phyloP scores from a whole-genome alignment of 139 green algal genomes.

The Micromonas pusilla region DNA sequence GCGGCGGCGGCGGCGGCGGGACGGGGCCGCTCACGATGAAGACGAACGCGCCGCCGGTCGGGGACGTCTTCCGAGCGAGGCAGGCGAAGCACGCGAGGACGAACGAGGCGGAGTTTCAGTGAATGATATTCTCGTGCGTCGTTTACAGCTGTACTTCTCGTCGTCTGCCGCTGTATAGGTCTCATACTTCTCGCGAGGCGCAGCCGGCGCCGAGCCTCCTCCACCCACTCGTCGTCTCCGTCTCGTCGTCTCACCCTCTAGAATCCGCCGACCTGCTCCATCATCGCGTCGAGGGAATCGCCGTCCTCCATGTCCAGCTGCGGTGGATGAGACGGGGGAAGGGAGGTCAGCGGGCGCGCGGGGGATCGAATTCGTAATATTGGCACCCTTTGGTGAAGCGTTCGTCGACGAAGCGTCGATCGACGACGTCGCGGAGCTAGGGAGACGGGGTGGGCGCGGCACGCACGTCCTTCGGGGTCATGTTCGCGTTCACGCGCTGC shows the following conservation, averaged over 20 bases:
- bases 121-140: neutral
- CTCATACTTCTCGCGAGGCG: too few species aligned
- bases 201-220: too few species aligned
- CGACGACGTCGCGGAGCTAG: too few species aligned
- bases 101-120: constrained; percentile 3
- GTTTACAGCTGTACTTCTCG: too few species aligned
- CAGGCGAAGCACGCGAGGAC: neutral
- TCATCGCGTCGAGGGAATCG: constrained; percentile 34
- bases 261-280: constrained; percentile 25
- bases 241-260: neutral
- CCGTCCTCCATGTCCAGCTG: constrained; percentile 31
- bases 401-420: too few species aligned
- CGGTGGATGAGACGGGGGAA: neutral
- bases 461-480: constrained; percentile 23
- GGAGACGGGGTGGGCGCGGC: too few species aligned
- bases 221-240: too few species aligned
- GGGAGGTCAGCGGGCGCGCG: neutral
- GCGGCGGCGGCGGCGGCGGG: neutral
- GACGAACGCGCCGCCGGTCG: neutral
- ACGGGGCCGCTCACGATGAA: neutral
- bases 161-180: too few species aligned
- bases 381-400: too few species aligned
- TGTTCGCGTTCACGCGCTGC: constrained; percentile 4
- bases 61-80: constrained; percentile 10
- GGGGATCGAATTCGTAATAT: neutral